Percentiles rank a stretch among this genome's conserved stretches.
phyloP scores from a whole-genome alignment of 2,329 filamentous ascomycete species.

The Epicoccum sorghinum region DNA sequence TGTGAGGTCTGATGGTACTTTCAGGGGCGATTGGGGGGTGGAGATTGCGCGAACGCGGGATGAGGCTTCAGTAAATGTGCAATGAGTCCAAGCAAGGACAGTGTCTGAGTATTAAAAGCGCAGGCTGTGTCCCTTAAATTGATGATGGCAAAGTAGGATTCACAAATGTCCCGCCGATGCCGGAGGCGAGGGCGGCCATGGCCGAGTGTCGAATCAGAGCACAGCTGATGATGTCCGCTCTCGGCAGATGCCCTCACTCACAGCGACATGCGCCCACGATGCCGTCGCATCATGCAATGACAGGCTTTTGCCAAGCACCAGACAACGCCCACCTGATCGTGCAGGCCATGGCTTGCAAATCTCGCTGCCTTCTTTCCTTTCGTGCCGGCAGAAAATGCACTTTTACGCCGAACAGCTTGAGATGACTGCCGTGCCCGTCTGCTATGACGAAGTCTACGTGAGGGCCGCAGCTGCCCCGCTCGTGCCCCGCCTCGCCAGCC shows the following conservation, averaged over 20 bases:
- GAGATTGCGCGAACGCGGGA: not conserved
- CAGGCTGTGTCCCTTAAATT: constrained; percentile 32
- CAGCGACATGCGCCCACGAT: constrained; percentile 1
- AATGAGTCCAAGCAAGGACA: constrained; percentile 8
- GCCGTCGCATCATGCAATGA: not conserved
- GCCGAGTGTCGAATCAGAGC: constrained; percentile 30
- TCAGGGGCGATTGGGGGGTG: constrained; percentile 6
- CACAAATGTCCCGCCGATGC: constrained; percentile 39
- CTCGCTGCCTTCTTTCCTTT: constrained; percentile 10
- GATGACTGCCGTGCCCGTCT: not conserved
- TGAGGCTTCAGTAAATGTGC: constrained; percentile 5
- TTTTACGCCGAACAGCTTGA: constrained; percentile 1
- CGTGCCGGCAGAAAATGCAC: not conserved
- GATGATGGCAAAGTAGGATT: constrained; percentile 32
- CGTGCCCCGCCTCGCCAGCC: constrained; percentile 11
- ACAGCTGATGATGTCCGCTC: constrained; percentile 26
- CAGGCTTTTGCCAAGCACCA: not conserved
- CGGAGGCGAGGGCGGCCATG: constrained; percentile 32
- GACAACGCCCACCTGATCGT: not conserved
- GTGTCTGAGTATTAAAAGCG: constrained; percentile 27
- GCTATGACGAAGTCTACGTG: constrained; percentile 24
- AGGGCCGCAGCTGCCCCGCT: constrained; percentile 21
- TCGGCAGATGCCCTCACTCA: constrained; percentile 9
- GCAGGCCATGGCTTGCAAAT: constrained; percentile 7
- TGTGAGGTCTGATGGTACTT: constrained; percentile 1